These are phyloP conservation scores for Sordariomycetes sp. DNA, from an alignment of 2,329 filamentous ascomycete species.

Conservation along the genomic window DNA sequence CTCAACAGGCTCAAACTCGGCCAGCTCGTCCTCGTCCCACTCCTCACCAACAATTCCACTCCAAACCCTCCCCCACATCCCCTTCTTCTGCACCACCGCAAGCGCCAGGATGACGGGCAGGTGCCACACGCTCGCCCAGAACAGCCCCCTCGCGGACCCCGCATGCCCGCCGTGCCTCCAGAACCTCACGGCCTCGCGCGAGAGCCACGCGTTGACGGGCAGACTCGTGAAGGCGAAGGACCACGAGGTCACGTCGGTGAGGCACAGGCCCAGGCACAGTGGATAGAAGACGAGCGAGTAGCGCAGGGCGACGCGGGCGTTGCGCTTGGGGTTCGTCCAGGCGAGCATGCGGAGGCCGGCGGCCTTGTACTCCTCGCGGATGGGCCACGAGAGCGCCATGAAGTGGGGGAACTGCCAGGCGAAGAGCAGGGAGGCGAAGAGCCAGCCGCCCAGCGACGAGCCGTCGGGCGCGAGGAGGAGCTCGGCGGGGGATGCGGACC, in stretches of 20 bases:
- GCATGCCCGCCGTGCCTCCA: conserved; percentile 68
- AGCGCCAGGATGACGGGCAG: conserved; percentile 81
- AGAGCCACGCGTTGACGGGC: conserved; percentile 78
- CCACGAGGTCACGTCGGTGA: conserved; percentile 72
- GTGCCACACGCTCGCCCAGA: conserved; percentile 98
- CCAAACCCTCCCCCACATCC: conserved; percentile 79
- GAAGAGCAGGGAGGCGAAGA: conserved; percentile 74
- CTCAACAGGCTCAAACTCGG: conserved; percentile 13
- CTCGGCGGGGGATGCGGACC: conserved; percentile 65
- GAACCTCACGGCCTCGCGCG: conserved; percentile 68
- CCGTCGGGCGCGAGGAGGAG: conserved; percentile 57
- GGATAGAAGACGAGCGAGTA: conserved; percentile 83
- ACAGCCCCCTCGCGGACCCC: conserved; percentile 73
- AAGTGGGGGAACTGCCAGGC: conserved; percentile 99
- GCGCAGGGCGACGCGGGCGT: conserved; percentile 75
- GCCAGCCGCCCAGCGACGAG: conserved; percentile 69
- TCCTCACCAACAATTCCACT: conserved; percentile 52
- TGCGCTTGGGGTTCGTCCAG: conserved; percentile 79
- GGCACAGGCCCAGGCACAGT: conserved; percentile 71
- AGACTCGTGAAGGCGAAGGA: conserved; percentile 73
- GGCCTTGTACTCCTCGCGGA: conserved; percentile 77
- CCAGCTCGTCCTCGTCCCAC: conserved; percentile 48
- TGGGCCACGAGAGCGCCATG: conserved; percentile 83
- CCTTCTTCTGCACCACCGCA: conserved; percentile 87
- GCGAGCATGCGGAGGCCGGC: conserved; percentile 63